Conservation (phyloP, 2,329 filamentous ascomycete species). For the Alternaria ventricosa region DNA sequence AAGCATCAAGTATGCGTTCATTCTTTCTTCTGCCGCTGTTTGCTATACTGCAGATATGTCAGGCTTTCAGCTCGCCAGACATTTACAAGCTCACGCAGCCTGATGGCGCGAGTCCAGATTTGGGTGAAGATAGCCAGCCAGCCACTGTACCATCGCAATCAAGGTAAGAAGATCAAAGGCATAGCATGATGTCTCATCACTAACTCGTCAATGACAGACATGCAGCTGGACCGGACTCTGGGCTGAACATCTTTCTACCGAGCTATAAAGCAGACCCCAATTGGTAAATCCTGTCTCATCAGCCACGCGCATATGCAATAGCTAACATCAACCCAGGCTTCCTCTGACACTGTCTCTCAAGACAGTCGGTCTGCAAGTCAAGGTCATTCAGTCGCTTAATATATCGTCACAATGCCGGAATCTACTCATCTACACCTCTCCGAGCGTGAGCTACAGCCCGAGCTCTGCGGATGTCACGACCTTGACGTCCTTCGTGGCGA, state of each 20-base stretch:
- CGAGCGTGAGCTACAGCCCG: conserved; percentile 9
- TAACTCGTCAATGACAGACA: background rate
- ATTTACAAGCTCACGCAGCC: conserved; percentile 9
- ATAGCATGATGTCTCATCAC: background rate
- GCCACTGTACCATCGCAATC: conserved; percentile 9
- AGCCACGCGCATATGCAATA: too few relatives aligned
- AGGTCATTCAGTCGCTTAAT: conserved; percentile 5
- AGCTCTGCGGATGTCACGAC: conserved; percentile 1
- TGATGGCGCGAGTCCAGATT: background rate
- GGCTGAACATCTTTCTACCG: conserved; percentile 8
- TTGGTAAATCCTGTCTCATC: background rate
- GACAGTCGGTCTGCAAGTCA: conserved; percentile 9
- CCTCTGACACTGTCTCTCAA: conserved; percentile 7
- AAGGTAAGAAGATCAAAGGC: background rate
- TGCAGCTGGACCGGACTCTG: conserved; percentile 4
- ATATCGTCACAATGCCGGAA: conserved; percentile 7
- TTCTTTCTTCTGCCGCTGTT: conserved; percentile 6
- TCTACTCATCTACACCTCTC: conserved; percentile 8
- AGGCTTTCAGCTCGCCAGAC: conserved; percentile 9
- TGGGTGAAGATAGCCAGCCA: background rate
- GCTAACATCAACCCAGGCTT: background rate
- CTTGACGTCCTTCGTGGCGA: conserved; percentile 7
- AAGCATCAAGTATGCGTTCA: conserved; percentile 5
- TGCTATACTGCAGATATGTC: conserved; percentile 5
- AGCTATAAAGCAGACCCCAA: conserved; percentile 8